A percentile compares a stretch with the other conserved stretches of the same genome.
Evolutionary conservation across 2,329 filamentous ascomycete genomes (phyloP).

Genomic region (Xylariales sp.): DNA sequence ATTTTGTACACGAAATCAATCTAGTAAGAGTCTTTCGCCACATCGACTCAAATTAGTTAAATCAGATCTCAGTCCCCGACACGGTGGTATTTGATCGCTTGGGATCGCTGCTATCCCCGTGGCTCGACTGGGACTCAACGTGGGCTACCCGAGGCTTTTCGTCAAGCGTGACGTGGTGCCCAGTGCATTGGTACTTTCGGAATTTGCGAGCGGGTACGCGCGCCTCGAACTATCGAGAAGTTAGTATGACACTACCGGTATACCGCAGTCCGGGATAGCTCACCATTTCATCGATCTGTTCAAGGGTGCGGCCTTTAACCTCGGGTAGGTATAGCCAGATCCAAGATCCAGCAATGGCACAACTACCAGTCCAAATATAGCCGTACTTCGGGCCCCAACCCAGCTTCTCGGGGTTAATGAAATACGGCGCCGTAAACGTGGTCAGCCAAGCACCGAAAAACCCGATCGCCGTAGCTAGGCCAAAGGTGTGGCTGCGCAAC

Average conservation of each 20-base stretch:
- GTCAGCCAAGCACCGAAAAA: constrained; percentile 68
- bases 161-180: constrained; percentile 42
- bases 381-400: constrained; percentile 69
- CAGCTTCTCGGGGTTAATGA: constrained; percentile 65
- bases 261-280: constrained; percentile 39
- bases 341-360: constrained; percentile 50
- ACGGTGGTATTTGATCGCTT: constrained; percentile 6
- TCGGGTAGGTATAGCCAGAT: constrained; percentile 65
- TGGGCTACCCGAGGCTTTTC: constrained; percentile 41
- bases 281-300: constrained; percentile 68
- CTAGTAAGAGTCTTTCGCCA: neutral
- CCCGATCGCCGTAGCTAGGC: constrained; percentile 63
- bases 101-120: constrained; percentile 7
- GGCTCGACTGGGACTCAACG: constrained; percentile 36
- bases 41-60: neutral
- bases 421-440: constrained; percentile 69
- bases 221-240: constrained; percentile 51
- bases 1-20: neutral
- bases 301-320: constrained; percentile 63
- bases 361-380: constrained; percentile 64
- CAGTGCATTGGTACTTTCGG: constrained; percentile 51
- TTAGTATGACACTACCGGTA: constrained; percentile 18
- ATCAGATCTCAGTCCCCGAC: constrained; percentile 9
- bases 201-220: constrained; percentile 53
- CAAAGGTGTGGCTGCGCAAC: constrained; percentile 67